A percentile compares a stretch with the other conserved stretches of the same genome.
Conservation (phyloP, 208 protist genomes). For the Trypanosoma mega region DNA sequence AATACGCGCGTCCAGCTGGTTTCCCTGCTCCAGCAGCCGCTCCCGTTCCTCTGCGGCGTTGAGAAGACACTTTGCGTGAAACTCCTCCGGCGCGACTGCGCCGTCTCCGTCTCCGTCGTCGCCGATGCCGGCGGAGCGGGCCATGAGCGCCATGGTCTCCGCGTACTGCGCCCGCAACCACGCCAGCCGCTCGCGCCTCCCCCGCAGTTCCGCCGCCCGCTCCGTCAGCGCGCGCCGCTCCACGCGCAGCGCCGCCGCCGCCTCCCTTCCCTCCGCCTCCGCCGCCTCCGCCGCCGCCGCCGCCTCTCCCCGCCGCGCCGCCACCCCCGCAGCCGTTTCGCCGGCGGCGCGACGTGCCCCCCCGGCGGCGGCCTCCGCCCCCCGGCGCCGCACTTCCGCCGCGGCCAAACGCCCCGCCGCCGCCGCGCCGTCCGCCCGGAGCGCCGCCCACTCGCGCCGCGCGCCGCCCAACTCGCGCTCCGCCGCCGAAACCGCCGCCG, state of each 20-base stretch:
- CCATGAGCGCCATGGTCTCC: background rate
- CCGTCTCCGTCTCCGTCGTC: background rate
- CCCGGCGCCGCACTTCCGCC: constrained; percentile 44
- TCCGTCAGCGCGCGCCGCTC: constrained; percentile 32
- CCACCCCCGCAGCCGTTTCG: constrained; percentile 1
- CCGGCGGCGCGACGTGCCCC: background rate
- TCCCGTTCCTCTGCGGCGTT: constrained; percentile 63
- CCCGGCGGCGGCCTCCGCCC: constrained; percentile 17
- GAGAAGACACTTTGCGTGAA: constrained; percentile 72
- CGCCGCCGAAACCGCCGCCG: constrained; percentile 27
- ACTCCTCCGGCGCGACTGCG: constrained; percentile 38
- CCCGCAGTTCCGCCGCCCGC: constrained; percentile 26
- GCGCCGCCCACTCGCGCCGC: constrained; percentile 32
- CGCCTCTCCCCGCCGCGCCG: constrained; percentile 7
- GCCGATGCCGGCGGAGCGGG: background rate
- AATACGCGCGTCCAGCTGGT: constrained; percentile 71
- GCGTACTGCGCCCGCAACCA: background rate
- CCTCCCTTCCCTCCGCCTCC: constrained; percentile 23
- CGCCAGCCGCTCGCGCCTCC: constrained; percentile 14
- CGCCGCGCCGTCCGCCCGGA: constrained; percentile 35
- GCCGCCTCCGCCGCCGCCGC: background rate
- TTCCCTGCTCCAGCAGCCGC: constrained; percentile 70
- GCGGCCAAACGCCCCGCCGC: constrained; percentile 32
- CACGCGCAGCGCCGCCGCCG: constrained; percentile 34
- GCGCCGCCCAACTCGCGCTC: constrained; percentile 33